A percentile compares a stretch with the other conserved stretches of the same genome.
These are phyloP conservation scores for Claviceps monticola DNA, from an alignment of 2,329 filamentous ascomycete genomes.

Conservation along the genomic window DNA sequence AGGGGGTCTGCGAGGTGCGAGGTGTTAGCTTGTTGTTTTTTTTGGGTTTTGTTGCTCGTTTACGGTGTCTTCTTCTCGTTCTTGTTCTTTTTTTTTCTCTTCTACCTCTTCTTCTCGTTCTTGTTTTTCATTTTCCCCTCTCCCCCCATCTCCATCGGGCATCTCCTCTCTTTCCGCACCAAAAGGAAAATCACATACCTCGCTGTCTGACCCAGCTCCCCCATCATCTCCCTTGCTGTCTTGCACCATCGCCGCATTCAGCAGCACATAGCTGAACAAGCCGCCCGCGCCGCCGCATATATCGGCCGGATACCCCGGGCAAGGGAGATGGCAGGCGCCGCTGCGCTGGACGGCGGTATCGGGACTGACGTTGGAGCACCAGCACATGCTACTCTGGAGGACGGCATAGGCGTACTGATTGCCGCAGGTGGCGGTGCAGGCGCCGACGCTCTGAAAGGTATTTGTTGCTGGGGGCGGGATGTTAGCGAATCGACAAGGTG, in stretches of 20 bases:
- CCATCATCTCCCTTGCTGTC: background rate
- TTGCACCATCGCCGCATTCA: background rate
- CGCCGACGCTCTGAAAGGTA: constrained; percentile 2
- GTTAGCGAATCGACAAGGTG: background rate
- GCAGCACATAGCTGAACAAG: constrained; percentile 2
- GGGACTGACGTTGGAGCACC: constrained; percentile 4
- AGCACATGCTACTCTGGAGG: constrained; percentile 2
- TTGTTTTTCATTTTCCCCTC: background rate
- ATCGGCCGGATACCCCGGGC: constrained; percentile 4
- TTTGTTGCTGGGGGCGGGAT: background rate
- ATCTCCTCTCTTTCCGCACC: too few relatives aligned
- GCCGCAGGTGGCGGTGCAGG: constrained; percentile 2
- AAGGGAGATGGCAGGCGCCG: background rate
- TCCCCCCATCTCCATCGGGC: too few relatives aligned
- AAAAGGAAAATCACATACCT: background rate
- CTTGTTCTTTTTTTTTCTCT: too few relatives aligned
- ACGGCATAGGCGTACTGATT: constrained; percentile 1
- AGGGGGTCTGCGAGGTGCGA: background rate
- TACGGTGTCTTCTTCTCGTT: too few relatives aligned
- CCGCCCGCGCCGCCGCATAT: constrained; percentile 1
- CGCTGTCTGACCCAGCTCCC: background rate
- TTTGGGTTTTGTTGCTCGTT: too few relatives aligned
- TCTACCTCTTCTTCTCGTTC: background rate
- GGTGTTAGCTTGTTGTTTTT: too few relatives aligned
- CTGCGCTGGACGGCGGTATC: background rate